phyloP scores from a whole-genome alignment of 495 filamentous ascomycete species.

The Coniosporium apollinis region DNA sequence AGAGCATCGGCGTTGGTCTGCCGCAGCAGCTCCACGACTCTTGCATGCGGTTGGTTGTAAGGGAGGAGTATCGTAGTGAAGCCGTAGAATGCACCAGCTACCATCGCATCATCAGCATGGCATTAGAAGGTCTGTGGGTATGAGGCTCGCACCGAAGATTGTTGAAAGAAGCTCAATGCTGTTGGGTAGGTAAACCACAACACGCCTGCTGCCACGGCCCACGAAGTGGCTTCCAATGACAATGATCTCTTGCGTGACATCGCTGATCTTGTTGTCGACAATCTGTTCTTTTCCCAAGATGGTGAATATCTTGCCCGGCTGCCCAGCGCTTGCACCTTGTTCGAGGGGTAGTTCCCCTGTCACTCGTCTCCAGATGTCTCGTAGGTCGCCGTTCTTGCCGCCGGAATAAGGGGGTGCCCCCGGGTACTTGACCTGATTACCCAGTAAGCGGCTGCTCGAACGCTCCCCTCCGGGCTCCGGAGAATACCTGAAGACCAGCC shows the following conservation, averaged over 20 bases:
- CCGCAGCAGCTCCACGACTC: slow-evolving; percentile 50
- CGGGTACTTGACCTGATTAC: slow-evolving; percentile 69
- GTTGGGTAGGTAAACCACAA: slow-evolving; percentile 87
- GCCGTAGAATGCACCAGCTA: slow-evolving; percentile 66
- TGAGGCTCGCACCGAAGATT: slow-evolving; percentile 41
- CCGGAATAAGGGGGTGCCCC: slow-evolving; percentile 65
- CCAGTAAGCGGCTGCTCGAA: too few relatives aligned
- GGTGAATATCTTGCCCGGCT: slow-evolving; percentile 61
- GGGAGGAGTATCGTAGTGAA: slow-evolving; percentile 71
- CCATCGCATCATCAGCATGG: slow-evolving; percentile 6
- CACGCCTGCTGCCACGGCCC: slow-evolving; percentile 47
- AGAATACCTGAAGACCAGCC: slow-evolving; percentile 64
- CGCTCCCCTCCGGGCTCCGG: too few relatives aligned
- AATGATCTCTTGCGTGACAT: slow-evolving; percentile 72
- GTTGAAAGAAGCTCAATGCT: slow-evolving; percentile 69
- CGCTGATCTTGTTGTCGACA: slow-evolving; percentile 50
- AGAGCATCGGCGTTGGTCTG: slow-evolving; percentile 59
- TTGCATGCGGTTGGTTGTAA: slow-evolving; percentile 51
- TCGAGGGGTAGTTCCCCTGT: slow-evolving; percentile 42
- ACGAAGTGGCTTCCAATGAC: slow-evolving; percentile 65
- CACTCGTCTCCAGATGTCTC: slow-evolving; percentile 80
- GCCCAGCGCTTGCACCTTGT: slow-evolving; percentile 40
- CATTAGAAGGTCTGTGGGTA: background rate
- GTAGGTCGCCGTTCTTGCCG: slow-evolving; percentile 74
- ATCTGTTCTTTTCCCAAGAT: slow-evolving; percentile 59